phyloP scores from a whole-genome alignment of 2,329 filamentous ascomycete species.

The Trichoderma endophyticum region DNA sequence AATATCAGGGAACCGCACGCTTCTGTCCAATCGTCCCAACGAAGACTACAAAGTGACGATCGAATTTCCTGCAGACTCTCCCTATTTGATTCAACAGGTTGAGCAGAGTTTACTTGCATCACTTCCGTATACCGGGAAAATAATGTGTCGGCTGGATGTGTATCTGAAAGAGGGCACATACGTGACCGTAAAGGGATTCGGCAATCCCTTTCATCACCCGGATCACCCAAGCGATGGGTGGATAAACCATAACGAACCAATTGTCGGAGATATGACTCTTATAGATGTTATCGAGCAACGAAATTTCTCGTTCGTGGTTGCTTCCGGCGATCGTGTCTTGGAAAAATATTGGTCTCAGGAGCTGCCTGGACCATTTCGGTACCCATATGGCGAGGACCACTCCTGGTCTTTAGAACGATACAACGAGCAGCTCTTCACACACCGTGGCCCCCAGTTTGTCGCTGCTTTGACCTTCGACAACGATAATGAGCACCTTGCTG shows the following conservation, averaged over 20 bases:
- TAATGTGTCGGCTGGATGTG: background rate
- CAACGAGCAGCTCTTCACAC: background rate
- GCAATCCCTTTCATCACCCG: too few relatives aligned
- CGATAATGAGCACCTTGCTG: background rate
- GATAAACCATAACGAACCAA: background rate
- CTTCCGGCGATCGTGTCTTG: accelerated
- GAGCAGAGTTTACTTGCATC: background rate
- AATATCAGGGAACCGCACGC: too few relatives aligned
- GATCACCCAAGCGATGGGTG: background rate
- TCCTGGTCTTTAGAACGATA: background rate
- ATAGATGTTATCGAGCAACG: background rate
- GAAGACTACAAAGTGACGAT: too few relatives aligned
- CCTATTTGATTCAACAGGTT: background rate
- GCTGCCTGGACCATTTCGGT: background rate
- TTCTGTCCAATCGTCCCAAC: too few relatives aligned
- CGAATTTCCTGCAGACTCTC: too few relatives aligned
- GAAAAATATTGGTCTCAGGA: background rate
- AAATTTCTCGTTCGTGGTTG: background rate
- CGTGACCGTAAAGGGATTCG: too few relatives aligned
- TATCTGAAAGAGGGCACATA: too few relatives aligned
- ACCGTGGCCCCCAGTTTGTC: background rate
- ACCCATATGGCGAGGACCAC: background rate
- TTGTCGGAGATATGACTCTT: accelerated
- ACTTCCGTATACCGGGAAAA: background rate
- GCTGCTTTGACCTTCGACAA: background rate